Evolutionary conservation across 2,329 filamentous ascomycete genomes (phyloP).

Genomic region (Alternaria gansuensis): DNA sequence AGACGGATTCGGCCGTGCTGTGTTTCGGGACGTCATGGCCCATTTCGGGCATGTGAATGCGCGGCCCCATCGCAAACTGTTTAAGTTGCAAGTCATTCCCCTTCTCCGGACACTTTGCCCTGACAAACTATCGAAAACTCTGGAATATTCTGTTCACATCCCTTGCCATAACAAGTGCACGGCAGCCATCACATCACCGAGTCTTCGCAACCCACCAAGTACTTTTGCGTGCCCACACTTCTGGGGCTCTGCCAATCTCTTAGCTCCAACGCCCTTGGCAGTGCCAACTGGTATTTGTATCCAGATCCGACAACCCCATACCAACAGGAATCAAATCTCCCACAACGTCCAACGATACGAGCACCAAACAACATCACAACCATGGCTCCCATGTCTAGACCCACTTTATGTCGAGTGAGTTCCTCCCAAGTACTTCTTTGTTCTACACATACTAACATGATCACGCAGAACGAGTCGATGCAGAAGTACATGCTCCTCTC

Average conservation of each 20-base stretch:
- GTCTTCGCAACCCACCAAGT: constrained; percentile 24
- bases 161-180: constrained; percentile 19
- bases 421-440: neutral
- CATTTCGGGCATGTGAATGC: constrained; percentile 29
- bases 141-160: neutral
- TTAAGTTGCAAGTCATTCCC: constrained; percentile 22
- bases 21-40: constrained; percentile 40
- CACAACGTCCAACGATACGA: constrained; percentile 7
- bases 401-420: constrained; percentile 37
- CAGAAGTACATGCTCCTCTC: constrained; percentile 54
- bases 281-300: constrained; percentile 21
- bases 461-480: constrained; percentile 43
- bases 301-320: constrained; percentile 26
- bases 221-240: constrained; percentile 26
- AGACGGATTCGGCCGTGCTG: constrained; percentile 32
- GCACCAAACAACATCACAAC: constrained; percentile 13
- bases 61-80: constrained; percentile 19
- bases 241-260: constrained; percentile 24
- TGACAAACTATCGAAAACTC: constrained; percentile 11
- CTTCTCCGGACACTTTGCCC: neutral
- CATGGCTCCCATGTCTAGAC: constrained; percentile 36
- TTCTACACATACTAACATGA: constrained; percentile 23
- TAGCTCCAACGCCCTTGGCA: constrained; percentile 31
- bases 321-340: constrained; percentile 17
- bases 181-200: constrained; percentile 20